Percentiles rank a stretch among this genome's conserved stretches.
Evolutionary conservation across 1,284 basidiomycete species (phyloP).

Genomic region (Puccinia triticina): DNA sequence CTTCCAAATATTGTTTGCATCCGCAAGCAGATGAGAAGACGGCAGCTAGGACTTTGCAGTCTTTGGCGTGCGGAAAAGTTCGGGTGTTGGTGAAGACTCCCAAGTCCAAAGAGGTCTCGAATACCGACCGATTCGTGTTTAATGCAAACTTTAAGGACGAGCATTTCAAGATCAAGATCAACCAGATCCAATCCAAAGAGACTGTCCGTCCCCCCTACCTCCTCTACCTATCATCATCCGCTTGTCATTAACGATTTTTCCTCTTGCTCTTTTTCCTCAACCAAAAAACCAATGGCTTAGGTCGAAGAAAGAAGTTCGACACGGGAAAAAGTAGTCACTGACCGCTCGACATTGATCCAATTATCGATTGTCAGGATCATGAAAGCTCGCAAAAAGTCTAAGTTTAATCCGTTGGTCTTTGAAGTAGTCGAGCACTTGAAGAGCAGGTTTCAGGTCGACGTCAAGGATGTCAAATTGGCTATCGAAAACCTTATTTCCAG

Average conservation of each 20-base stretch:
- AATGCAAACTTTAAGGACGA: slow-evolving; percentile 83
- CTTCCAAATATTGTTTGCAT: not conserved
- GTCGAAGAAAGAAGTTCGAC: not conserved
- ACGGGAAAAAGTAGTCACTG: not conserved
- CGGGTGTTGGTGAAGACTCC: slow-evolving; percentile 83
- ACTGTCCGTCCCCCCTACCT: slow-evolving; percentile 64
- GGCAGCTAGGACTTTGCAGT: slow-evolving; percentile 76
- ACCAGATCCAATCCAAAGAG: slow-evolving; percentile 91
- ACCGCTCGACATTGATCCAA: slow-evolving; percentile 28
- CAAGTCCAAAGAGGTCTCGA: slow-evolving; percentile 74
- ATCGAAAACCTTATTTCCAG: slow-evolving; percentile 79
- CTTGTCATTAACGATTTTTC: not conserved
- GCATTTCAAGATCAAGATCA: slow-evolving; percentile 82
- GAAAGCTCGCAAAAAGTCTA: slow-evolving; percentile 85
- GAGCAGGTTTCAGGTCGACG: slow-evolving; percentile 70
- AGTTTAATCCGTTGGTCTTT: slow-evolving; percentile 71
- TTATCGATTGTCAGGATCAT: slow-evolving; percentile 67
- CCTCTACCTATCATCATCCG: not conserved
- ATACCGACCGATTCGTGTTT: slow-evolving; percentile 76
- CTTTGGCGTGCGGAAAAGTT: slow-evolving; percentile 85
- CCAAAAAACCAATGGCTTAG: too few species aligned
- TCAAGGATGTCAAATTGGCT: slow-evolving; percentile 76
- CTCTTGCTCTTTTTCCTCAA: too few species aligned
- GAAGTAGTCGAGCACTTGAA: slow-evolving; percentile 70
- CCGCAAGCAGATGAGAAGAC: slow-evolving; percentile 65